These are phyloP conservation scores for Lojkania enalia DNA, from an alignment of 2,329 filamentous ascomycete species.

Conservation along the genomic window DNA sequence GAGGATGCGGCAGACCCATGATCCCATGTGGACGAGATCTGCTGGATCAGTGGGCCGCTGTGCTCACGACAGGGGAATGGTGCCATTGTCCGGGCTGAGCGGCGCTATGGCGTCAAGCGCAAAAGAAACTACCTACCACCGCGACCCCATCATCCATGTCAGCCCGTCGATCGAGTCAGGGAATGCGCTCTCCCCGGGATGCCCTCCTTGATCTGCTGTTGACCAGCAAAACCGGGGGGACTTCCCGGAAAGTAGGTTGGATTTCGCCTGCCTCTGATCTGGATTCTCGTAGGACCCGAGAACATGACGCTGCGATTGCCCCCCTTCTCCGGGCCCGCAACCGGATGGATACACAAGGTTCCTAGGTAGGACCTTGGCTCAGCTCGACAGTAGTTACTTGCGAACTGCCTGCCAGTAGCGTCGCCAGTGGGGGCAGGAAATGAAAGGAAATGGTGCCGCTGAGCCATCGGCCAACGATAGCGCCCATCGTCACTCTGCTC, in stretches of 20 bases:
- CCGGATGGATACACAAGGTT: too few relatives aligned
- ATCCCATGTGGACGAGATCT: background rate
- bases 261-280: too few relatives aligned
- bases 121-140: too few relatives aligned
- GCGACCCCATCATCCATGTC: background rate
- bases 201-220: conserved; percentile 7
- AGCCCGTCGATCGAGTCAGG: conserved; percentile 11
- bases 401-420: too few relatives aligned
- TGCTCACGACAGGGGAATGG: background rate
- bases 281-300: too few relatives aligned
- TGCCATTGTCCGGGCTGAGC: background rate
- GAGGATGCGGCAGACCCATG: background rate
- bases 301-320: too few relatives aligned
- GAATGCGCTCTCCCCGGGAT: background rate
- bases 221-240: conserved; percentile 7
- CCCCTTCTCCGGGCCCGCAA: too few relatives aligned
- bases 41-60: background rate
- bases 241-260: conserved; percentile 1
- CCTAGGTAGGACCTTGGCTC: too few relatives aligned
- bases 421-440: conserved; percentile 24
- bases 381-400: too few relatives aligned
- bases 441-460: conserved; percentile 30
- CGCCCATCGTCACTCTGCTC: conserved; percentile 16
- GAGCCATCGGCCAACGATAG: conserved; percentile 29
- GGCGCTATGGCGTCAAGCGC: conserved; percentile 1